Evolutionary conservation across 352 stramenopile genomes (phyloP), one percentile per base, ranked within the genome.

Genomic region (Phytophthora brassicae): DNA sequence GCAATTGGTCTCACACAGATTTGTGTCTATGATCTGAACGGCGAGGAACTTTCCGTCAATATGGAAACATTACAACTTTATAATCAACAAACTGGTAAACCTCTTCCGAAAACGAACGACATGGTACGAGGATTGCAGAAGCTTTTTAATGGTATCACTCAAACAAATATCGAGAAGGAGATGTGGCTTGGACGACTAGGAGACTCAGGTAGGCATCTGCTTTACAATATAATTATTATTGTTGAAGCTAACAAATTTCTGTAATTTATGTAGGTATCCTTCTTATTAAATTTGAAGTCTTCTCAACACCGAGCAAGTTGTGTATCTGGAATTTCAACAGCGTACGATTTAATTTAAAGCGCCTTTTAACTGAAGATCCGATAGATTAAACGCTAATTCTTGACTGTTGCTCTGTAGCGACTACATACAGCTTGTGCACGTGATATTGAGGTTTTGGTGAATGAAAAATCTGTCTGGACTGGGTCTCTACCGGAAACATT

Each of bases 261-360:
- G 35, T 22, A 11, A 26, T 17, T 52, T 12, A 0, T n/a, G 11
- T 19, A 86, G 75, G 72, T 24, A 68, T 81, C 13, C 56, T 94
- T 2, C 61, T 90, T 35, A 68, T 94, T 24, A 67, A 47, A 16
- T 89, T 94, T 44, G 46, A 79, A 31, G 67, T 91, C 0, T 24
- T 29, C 0, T 67, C 56, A 7, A 7, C 46, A 0, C 81, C 81
- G 1, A 89, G 66, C 41, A 92, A 91, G 26, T 62, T 94, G 4
- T 91, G 85, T 26, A 54, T 94, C 1, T 94, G 85, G 85, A 94
- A 92, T 66, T 90, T 84, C 68, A 94, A 91, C 55, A 85, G 76
- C 26, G 82, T 91, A 67, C 20, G 81, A 70, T 35, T 13, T 43
- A 17, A 17, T 11, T 38, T 44, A 20, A 16, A 19, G 0, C 26